Evolutionary conservation across 2,329 filamentous ascomycete species (phyloP), one percentile per base, ranked within the genome.

Genomic region (Alternaria panax): DNA sequence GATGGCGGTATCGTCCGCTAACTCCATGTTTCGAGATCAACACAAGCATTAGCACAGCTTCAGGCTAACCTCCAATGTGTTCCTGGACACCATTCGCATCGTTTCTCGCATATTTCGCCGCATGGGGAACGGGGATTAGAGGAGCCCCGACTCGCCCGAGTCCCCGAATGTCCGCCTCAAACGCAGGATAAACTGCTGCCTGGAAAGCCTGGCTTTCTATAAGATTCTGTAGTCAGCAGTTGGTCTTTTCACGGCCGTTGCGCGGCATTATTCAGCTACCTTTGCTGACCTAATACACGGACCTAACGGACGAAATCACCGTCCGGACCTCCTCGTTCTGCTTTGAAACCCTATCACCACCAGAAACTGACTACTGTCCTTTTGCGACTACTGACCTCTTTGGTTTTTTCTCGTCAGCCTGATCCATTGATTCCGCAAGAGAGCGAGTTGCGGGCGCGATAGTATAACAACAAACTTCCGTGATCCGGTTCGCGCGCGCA

Each of bases 221-320:
- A 62, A 57, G 53, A 41, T 55, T 60, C 51, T 54, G 43, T 25
- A 24, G 50, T 60, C 48, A 59, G 54, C 62, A 47, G 59, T 61
- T 61, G 53, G 36, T 58, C 56, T 47, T 24, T 53, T 57, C 38
- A 41, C 16, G 50, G 46, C 30, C 18, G 24, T 62, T 38, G 30
- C 28, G 28, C 50, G 51, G 48, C 42, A 57, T 66, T 64, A 57
- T 38, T 64, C 60, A 60, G 53, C 60, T 55, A 48, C 41, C 11
- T 18, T 9, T 28, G 63, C 63, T 65, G 60, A 65, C 58, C 53
- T 64, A 60, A 64, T 51, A 52, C 58, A 48, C 53, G 47, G 52
- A 18, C 22, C 22, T 55, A 47, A 32, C 63, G 65, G 63, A 65
- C 63, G 59, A 63, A 60, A 36, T 12, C 14, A 41, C 45, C 42